Conservation (phyloP, 768 basidiomycete species). For the Lentinus tigrinus region DNA sequence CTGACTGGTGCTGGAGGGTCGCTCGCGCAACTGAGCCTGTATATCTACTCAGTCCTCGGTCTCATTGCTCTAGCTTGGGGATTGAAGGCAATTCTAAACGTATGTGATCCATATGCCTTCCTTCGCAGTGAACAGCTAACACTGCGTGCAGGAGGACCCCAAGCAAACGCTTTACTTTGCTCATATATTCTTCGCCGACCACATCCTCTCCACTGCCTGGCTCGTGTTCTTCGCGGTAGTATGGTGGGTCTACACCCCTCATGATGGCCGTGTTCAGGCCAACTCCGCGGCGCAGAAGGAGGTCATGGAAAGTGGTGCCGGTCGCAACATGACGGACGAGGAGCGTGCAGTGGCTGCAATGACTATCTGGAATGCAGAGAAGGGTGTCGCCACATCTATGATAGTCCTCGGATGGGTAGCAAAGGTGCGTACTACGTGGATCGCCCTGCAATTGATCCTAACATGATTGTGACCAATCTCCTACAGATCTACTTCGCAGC, state of each 20-base stretch:
- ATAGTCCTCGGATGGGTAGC: conserved; percentile 82
- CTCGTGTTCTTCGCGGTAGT: conserved; percentile 86
- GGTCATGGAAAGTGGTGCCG: conserved; percentile 62
- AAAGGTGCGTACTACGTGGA: conserved; percentile 58
- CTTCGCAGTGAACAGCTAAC: conserved; percentile 6
- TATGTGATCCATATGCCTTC: conserved; percentile 39
- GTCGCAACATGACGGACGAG: conserved; percentile 55
- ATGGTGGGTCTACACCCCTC: conserved; percentile 92
- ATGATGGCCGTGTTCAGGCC: conserved; percentile 78
- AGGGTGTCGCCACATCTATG: conserved; percentile 72
- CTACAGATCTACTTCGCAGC: conserved; percentile 86
- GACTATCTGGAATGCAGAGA: conserved; percentile 88
- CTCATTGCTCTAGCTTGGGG: conserved; percentile 86
- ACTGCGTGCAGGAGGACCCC: conserved; percentile 72
- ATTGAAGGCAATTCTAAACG: conserved; percentile 79
- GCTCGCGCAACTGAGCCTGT: conserved; percentile 89
- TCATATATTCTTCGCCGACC: conserved; percentile 90
- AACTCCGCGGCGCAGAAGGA: conserved; percentile 89
- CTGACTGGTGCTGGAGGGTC: conserved; percentile 89
- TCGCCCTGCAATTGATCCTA: background rate
- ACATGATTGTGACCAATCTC: background rate
- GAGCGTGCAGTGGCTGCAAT: conserved; percentile 73
- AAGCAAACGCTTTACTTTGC: conserved; percentile 85
- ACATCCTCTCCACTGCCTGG: conserved; percentile 86
- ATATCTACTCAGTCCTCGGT: conserved; percentile 87